phyloP scores from a whole-genome alignment of 805 yeast genomes.

The Ogataea naganishii region DNA sequence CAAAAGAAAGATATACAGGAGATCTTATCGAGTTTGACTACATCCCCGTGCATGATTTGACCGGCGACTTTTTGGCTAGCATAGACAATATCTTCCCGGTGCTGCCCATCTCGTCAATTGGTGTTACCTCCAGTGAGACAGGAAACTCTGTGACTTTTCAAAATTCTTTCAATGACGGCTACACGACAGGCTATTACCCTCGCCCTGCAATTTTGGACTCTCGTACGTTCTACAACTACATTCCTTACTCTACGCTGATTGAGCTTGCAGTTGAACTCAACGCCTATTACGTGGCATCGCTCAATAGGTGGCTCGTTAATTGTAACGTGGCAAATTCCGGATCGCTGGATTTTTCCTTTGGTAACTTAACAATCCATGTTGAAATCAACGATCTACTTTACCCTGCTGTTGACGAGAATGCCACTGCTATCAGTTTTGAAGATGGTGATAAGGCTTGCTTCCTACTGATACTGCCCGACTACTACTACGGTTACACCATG shows the following conservation, averaged over 20 bases:
- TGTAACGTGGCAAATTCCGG: slow-evolving; percentile 49
- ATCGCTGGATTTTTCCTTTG: slow-evolving; percentile 42
- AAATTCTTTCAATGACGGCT: slow-evolving; percentile 29
- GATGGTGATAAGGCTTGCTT: slow-evolving; percentile 52
- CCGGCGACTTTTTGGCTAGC: slow-evolving; percentile 10
- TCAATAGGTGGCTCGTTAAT: slow-evolving; percentile 51
- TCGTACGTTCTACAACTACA: slow-evolving; percentile 34
- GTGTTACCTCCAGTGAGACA: slow-evolving; percentile 25
- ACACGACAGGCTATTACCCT: slow-evolving; percentile 26
- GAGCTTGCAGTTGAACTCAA: slow-evolving; percentile 61
- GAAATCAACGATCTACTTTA: slow-evolving; percentile 41
- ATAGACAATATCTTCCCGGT: slow-evolving; percentile 24
- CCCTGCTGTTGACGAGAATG: slow-evolving; percentile 27
- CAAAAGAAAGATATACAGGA: slow-evolving; percentile 35
- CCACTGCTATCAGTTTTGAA: slow-evolving; percentile 33
- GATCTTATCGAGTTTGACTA: slow-evolving; percentile 40
- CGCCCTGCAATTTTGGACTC: slow-evolving; percentile 55
- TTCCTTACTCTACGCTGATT: slow-evolving; percentile 50
- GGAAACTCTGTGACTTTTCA: slow-evolving; percentile 19
- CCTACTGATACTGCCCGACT: slow-evolving; percentile 41
- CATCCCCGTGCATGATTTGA: slow-evolving; percentile 29
- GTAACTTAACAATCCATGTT: slow-evolving; percentile 38
- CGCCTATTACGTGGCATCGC: slow-evolving; percentile 45
- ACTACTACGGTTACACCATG: slow-evolving; percentile 37
- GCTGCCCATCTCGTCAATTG: slow-evolving; percentile 36